Base-by-base conservation (phyloP, 1,284 basidiomycete species). In the Bondarzewia mesenterica region DNA sequence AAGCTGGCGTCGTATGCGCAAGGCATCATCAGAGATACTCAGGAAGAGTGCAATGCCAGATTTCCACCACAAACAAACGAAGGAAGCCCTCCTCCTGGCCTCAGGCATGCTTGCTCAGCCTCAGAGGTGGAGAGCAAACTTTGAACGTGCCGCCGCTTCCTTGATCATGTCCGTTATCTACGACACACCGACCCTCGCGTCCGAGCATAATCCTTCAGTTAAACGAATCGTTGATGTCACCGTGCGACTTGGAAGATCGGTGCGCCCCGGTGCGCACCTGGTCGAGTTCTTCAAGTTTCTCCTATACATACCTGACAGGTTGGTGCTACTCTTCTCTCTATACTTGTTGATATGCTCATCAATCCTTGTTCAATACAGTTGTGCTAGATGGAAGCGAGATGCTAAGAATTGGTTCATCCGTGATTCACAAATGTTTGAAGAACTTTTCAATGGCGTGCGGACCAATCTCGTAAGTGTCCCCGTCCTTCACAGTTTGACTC, bases 371-470 rank as follows among this genome's bases (percentile, higher is more conserved):
- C 1, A 32, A 15, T 20, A n/a, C n/a, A 53, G 52, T 26, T 53
- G 52, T 21, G 52, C 51, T 18, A 53, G 53, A 46, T 53, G 52
- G 52, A 53, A 52, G 42, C 47, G 52, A 22, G 51, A 53, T 2
- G 52, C 51, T 2, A 37, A 53, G 21, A 41, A 49, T 46, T 53
- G 51, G 47, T 52, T 46, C 20, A 38, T 46, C 43, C 44, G 18
- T 27, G 52, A 53, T 20, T 53, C 52, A 8, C 29, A 12, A 3
- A 46, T 53, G 47, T 53, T 53, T 21, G 44, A 41, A 26, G 46
- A 18, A 2, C 40, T 53, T 15, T 46, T 44, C 41, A 26, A 53
- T 20, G 36, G 44, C 10, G 52, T 53, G 6, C 37, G 44, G 20
- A 38, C 45, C 12, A 46, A 47, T 18, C 22, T 49, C 47, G 52